Conservation (phyloP, 306 rosid species). For the Carpinus viminea region DNA sequence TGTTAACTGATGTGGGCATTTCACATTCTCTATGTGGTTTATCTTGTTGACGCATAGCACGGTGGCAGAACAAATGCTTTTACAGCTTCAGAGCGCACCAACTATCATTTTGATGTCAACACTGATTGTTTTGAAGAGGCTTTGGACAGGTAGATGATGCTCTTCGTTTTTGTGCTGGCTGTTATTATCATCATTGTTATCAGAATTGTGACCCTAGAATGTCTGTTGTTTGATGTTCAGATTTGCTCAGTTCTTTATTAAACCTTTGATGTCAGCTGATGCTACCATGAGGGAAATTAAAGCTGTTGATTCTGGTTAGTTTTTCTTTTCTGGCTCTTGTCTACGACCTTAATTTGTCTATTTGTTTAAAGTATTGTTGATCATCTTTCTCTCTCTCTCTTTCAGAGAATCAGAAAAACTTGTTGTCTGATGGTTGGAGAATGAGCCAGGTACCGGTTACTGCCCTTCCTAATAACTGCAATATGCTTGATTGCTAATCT, state of each 20-base stretch:
- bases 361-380: neutral
- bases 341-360: slow-evolving; percentile 11
- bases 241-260: slow-evolving; percentile 91
- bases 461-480: slow-evolving; percentile 17
- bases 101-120: slow-evolving; percentile 78
- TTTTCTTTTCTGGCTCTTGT: slow-evolving; percentile 15
- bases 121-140: slow-evolving; percentile 89
- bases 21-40: slow-evolving; percentile 9
- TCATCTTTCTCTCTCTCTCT: neutral
- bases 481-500: slow-evolving; percentile 15
- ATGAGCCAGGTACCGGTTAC: slow-evolving; percentile 69
- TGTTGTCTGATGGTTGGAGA: slow-evolving; percentile 87
- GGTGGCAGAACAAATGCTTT: slow-evolving; percentile 92
- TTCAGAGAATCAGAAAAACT: slow-evolving; percentile 89
- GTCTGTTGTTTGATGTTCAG: slow-evolving; percentile 44
- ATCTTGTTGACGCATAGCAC: slow-evolving; percentile 50
- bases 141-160: slow-evolving; percentile 70
- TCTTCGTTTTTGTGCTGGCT: slow-evolving; percentile 18
- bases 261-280: slow-evolving; percentile 92
- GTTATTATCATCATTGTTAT: neutral
- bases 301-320: slow-evolving; percentile 96
- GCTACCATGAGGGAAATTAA: slow-evolving; percentile 96
- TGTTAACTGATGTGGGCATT: slow-evolving; percentile 14
- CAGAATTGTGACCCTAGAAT: slow-evolving; percentile 16
- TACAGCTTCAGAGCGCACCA: slow-evolving; percentile 70